Percentiles rank a stretch among this genome's conserved stretches.
phyloP scores from a whole-genome alignment of 306 rosid genomes.

The Lathyrus tuberosus region DNA sequence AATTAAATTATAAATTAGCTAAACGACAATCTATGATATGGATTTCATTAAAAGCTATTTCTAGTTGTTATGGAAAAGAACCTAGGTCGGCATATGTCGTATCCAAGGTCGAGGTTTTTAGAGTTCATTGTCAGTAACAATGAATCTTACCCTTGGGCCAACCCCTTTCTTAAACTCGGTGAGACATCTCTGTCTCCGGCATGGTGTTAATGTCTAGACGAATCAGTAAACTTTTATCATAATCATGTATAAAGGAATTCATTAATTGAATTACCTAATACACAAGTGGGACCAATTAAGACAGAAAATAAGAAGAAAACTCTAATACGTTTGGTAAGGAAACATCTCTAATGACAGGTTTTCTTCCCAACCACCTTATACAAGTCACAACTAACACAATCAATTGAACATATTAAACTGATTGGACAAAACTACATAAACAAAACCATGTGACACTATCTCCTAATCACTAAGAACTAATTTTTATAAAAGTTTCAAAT shows the following conservation, averaged over 20 bases:
- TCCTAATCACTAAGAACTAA: constrained; percentile 37
- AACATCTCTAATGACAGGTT: constrained; percentile 39
- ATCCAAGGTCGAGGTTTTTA: no score
- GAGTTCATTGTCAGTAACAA: no score
- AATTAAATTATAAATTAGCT: no score
- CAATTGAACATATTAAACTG: constrained; percentile 40
- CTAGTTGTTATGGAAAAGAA: no score
- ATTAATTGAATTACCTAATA: constrained; percentile 28
- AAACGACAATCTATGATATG: no score
- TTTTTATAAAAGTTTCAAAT: constrained; percentile 26
- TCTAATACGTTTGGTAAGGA: constrained; percentile 46
- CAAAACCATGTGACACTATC: constrained; percentile 62
- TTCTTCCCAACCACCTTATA: constrained; percentile 49
- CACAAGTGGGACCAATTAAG: constrained; percentile 35
- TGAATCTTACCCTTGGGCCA: no score
- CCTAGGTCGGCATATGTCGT: no score
- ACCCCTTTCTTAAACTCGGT: no score
- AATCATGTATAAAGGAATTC: constrained; percentile 10
- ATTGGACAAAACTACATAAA: constrained; percentile 42
- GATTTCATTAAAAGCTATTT: no score
- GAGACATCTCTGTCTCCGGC: no score
- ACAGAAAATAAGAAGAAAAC: constrained; percentile 35
- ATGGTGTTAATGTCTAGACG: no score
- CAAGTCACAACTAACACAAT: constrained; percentile 47
- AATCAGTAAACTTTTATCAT: no score